Percentiles rank a stretch among this genome's conserved stretches.
These are phyloP conservation scores for Stereum hirsutum DNA, from an alignment of 1,284 basidiomycete species.

Conservation along the genomic window DNA sequence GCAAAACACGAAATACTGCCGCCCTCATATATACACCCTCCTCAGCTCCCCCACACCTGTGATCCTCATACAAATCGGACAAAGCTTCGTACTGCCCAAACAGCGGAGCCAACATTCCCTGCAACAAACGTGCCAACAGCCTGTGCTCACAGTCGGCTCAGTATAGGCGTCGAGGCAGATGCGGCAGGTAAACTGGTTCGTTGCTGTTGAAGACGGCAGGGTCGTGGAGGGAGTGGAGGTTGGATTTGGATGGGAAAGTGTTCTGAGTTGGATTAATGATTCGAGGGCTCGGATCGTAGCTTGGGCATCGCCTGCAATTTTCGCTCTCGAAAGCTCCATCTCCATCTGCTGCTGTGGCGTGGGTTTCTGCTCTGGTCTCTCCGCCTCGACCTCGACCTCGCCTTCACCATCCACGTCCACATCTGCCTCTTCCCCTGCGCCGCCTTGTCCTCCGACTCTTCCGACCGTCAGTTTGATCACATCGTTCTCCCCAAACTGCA, in stretches of 20 bases:
- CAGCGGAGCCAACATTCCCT: constrained; percentile 73
- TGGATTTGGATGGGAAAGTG: background rate
- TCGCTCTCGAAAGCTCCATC: constrained; percentile 38
- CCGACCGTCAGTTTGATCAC: constrained; percentile 26
- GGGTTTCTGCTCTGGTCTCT: no score
- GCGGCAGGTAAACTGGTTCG: no score
- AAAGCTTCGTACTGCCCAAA: constrained; percentile 69
- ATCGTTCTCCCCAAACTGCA: constrained; percentile 69
- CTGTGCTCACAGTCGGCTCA: constrained; percentile 73
- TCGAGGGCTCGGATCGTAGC: constrained; percentile 48
- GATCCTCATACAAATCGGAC: constrained; percentile 78
- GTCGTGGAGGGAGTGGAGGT: no score
- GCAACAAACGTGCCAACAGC: constrained; percentile 81
- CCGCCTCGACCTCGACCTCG: constrained; percentile 20
- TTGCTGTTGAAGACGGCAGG: no score
- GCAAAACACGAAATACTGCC: background rate
- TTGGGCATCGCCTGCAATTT: constrained; percentile 33
- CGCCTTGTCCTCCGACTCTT: background rate
- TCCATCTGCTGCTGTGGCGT: no score
- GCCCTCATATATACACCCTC: constrained; percentile 47
- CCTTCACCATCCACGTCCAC: constrained; percentile 8
- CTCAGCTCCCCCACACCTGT: constrained; percentile 63
- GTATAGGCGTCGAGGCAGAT: constrained; percentile 70
- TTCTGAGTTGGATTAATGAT: background rate
- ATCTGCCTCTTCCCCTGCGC: constrained; percentile 7